Base-by-base conservation (phyloP, 2,329 filamentous ascomycete species). In the Aureobasidium namibiae region DNA sequence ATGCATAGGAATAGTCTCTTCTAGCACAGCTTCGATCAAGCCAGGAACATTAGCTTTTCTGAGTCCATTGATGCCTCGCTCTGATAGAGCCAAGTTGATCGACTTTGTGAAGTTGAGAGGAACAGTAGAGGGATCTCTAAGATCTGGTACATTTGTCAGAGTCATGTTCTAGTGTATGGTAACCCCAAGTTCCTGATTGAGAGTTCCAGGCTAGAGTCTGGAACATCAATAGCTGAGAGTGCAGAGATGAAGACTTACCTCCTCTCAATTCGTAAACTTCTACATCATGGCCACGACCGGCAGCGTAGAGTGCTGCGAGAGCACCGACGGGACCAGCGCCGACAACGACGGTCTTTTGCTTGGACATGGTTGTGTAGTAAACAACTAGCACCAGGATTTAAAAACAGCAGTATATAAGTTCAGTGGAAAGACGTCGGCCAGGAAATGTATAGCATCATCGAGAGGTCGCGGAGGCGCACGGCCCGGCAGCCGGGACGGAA, bases 91-190 rank as follows among this genome's bases (percentile, higher is more conserved):
- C 59, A 99, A 77, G 70, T 99, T 99, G 78, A 99, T 99, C n/a
- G 94, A 97, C 72, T 91, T 95, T 62, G 92, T 95, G 70, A 96
- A 96, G 74, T 96, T 96, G 62, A 97, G 80, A 3, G 92, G 92
- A 31, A 86, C 85, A 0, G 89, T 96, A 2, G 84, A 82, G 2
- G 88, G 86, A 70, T 95, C 86, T 41, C 94, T 86, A 50, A 97
- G 85, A 76, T 99, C 94, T 97, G 64, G 52, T 61, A 7, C 8
- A 21, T 11, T 11, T n/a, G 42, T 45, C 42, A 45, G 42, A 16
- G 9, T 6, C 6, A 16, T 23, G 23, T 44, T 44, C 11, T 44
- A 21, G 24, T 23, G 39, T 23, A 24, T 42, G 18, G 11, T 42
- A 13, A 4, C 21, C 10, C 10, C 39, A 13, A 24, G 10, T 6